Percentiles rank a stretch among this genome's conserved stretches.
Evolutionary conservation across 352 stramenopile species (phyloP).

Genomic region (Thalassiosira mediterranea): DNA sequence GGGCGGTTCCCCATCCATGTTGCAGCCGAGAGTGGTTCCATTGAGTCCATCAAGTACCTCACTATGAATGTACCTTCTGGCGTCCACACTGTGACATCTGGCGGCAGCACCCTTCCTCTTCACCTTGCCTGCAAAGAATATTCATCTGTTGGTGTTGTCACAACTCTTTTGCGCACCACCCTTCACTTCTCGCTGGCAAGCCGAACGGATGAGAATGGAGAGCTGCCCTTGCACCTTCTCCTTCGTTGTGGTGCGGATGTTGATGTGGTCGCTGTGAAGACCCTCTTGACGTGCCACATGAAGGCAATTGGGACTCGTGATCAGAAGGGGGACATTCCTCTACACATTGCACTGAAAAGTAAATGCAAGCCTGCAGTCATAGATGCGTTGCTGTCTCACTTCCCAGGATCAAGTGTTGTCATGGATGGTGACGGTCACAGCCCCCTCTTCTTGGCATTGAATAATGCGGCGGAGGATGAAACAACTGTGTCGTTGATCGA

Average conservation of each 20-base stretch:
- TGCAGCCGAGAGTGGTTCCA: constrained; percentile 77
- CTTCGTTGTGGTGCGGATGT: constrained; percentile 78
- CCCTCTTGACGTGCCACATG: constrained; percentile 78
- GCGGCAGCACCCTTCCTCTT: constrained; percentile 71
- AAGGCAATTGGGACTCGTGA: constrained; percentile 55
- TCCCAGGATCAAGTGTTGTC: constrained; percentile 67
- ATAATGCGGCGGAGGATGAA: constrained; percentile 74
- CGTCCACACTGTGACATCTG: constrained; percentile 75
- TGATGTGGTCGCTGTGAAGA: constrained; percentile 83
- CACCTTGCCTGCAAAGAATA: constrained; percentile 82
- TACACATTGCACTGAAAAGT: constrained; percentile 73
- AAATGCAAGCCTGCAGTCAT: constrained; percentile 74
- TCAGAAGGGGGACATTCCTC: constrained; percentile 51
- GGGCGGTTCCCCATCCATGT: constrained; percentile 82
- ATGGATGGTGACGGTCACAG: constrained; percentile 79
- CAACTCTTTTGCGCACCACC: constrained; percentile 64
- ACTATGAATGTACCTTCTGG: constrained; percentile 76
- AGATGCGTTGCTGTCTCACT: constrained; percentile 76
- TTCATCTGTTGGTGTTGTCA: constrained; percentile 81
- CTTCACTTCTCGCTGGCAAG: constrained; percentile 82
- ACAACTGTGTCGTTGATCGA: constrained; percentile 81
- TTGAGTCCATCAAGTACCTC: constrained; percentile 83
- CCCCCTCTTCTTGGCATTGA: constrained; percentile 75
- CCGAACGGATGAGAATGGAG: constrained; percentile 78
- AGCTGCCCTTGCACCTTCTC: constrained; percentile 80